Conservation (phyloP, 176 grass and related monocot genomes). For the Tillandsia fasciculata region DNA sequence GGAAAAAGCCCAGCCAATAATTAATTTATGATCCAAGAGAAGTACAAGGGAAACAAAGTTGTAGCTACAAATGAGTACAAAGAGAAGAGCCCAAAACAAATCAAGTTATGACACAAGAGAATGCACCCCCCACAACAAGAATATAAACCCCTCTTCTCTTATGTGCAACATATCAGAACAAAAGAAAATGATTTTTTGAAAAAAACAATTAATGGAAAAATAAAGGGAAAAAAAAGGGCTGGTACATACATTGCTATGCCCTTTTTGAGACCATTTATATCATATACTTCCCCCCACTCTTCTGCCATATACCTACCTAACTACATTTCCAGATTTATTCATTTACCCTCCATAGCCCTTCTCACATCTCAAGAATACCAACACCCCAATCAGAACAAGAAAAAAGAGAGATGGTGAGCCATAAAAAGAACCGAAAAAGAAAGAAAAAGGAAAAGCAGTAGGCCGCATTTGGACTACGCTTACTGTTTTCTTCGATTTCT, state of each 20-base stretch:
- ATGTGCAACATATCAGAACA: constrained; percentile 7
- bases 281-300: no score
- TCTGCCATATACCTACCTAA: background rate
- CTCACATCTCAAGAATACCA: background rate
- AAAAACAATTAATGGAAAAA: background rate
- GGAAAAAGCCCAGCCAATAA: no score
- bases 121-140: constrained; percentile 2
- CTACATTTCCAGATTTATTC: background rate
- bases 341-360: background rate
- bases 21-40: no score
- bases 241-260: no score
- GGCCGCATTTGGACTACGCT: no score
- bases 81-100: background rate
- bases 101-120: background rate
- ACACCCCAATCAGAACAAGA: background rate
- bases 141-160: constrained; percentile 6
- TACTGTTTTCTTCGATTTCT: no score
- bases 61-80: no score
- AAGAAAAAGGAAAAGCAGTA: background rate
- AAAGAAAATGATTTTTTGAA: background rate
- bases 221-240: no score
- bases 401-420: background rate
- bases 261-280: no score
- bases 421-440: background rate
- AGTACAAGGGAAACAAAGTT: background rate